phyloP scores from a whole-genome alignment of 306 rosid species.

The Crotalaria pallida region DNA sequence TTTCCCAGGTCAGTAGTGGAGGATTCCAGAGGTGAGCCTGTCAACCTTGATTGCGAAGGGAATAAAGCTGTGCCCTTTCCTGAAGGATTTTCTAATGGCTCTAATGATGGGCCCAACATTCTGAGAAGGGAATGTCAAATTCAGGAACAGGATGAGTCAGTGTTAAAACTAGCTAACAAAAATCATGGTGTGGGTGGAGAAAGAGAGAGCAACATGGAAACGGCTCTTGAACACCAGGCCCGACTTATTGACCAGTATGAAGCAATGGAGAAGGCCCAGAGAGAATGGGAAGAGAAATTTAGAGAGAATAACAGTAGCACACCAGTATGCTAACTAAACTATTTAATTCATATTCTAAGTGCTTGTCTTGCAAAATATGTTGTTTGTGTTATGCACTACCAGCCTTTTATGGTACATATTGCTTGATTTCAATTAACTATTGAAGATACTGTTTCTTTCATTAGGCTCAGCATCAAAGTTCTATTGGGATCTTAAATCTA shows the following conservation, averaged over 20 bases:
- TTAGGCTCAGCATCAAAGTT: slow-evolving; percentile 13
- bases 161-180: slow-evolving; percentile 1
- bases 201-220: slow-evolving; percentile 45
- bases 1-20: slow-evolving; percentile 37
- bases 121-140: slow-evolving; percentile 27
- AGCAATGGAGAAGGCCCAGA: slow-evolving; percentile 77
- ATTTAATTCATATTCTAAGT: not conserved
- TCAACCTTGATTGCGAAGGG: slow-evolving; percentile 22
- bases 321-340: slow-evolving; percentile 40
- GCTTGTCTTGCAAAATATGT: not conserved
- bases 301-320: slow-evolving; percentile 62
- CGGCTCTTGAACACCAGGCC: slow-evolving; percentile 57
- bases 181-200: slow-evolving; percentile 28
- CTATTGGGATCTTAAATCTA: slow-evolving; percentile 9
- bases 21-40: slow-evolving; percentile 21
- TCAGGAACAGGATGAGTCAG: slow-evolving; percentile 26
- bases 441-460: not conserved
- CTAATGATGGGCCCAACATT: slow-evolving; percentile 17
- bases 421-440: not conserved
- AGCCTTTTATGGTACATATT: not conserved
- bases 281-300: slow-evolving; percentile 79
- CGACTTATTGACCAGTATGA: slow-evolving; percentile 55
- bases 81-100: slow-evolving; percentile 33
- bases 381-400: not conserved
- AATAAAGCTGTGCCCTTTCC: slow-evolving; percentile 29